Percentiles rank a stretch among this genome's conserved stretches.
Conservation (phyloP, 169 alveolate species). For the Plasmodium billcollinsi region DNA sequence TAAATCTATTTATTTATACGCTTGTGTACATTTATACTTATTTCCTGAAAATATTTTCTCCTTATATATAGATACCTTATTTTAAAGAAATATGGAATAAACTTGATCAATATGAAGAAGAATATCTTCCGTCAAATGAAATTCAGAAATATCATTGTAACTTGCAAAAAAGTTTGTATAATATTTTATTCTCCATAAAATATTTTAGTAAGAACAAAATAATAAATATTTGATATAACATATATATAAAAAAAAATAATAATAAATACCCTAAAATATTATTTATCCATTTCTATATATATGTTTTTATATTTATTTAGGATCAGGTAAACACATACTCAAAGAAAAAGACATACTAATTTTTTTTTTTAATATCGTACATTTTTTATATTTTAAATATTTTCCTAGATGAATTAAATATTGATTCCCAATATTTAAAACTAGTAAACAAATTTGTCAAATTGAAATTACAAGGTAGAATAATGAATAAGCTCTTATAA, state of each 20-base stretch:
- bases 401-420: slow-evolving; percentile 47
- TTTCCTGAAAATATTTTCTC: neutral
- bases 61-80: slow-evolving; percentile 29
- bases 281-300: too few species aligned
- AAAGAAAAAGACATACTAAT: too few species aligned
- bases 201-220: slow-evolving; percentile 50
- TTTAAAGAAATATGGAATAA: slow-evolving; percentile 52
- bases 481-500: neutral
- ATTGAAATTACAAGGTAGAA: slow-evolving; percentile 41
- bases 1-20: too few species aligned
- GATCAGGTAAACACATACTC: too few species aligned
- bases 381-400: slow-evolving; percentile 11
- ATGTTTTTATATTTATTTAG: too few species aligned
- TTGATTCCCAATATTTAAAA: slow-evolving; percentile 51
- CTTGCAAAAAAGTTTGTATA: slow-evolving; percentile 56
- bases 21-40: neutral
- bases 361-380: neutral
- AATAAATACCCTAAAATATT: too few species aligned
- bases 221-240: too few species aligned
- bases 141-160: slow-evolving; percentile 22
- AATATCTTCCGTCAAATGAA: slow-evolving; percentile 59
- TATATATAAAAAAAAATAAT: too few species aligned
- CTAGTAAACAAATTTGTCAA: slow-evolving; percentile 56
- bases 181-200: slow-evolving; percentile 63
- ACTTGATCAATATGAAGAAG: slow-evolving; percentile 48